Conservation (phyloP, 202 grass and related monocot species). For the Panicum hallii region DNA sequence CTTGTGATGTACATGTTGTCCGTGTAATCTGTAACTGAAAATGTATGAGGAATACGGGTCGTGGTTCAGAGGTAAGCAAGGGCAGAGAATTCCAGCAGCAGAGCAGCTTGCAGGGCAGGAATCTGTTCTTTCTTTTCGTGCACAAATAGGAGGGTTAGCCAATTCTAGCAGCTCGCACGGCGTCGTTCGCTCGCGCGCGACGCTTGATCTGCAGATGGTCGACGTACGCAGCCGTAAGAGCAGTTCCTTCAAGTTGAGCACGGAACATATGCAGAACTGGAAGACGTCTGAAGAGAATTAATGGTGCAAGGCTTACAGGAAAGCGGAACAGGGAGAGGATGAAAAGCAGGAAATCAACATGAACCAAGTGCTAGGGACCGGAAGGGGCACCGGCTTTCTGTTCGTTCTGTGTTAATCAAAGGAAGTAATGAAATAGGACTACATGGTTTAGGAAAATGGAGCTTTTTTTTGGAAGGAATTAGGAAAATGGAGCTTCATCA, state of each 20-base stretch:
- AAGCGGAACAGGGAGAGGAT: conserved; percentile 3
- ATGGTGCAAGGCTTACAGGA: conserved; percentile 19
- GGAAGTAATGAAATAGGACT: too few relatives aligned
- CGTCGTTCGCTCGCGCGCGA: background rate
- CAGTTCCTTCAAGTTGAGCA: conserved; percentile 31
- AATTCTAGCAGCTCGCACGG: too few relatives aligned
- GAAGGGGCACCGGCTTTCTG: too few relatives aligned
- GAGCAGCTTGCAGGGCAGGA: conserved; percentile 1
- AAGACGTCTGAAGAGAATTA: background rate
- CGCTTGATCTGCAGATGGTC: background rate
- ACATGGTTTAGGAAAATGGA: too few relatives aligned
- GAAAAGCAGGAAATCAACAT: background rate
- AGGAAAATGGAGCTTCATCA: too few relatives aligned
- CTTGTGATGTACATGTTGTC: background rate
- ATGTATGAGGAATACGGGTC: background rate
- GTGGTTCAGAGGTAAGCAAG: background rate
- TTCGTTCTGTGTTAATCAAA: too few relatives aligned
- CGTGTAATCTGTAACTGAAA: background rate
- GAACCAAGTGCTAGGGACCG: background rate
- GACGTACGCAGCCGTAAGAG: conserved; percentile 3
- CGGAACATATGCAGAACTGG: conserved; percentile 8
- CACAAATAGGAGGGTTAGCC: background rate
- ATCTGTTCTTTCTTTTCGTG: conserved; percentile 9
- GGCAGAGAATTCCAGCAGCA: background rate
- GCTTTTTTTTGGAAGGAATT: too few relatives aligned